Percentiles rank a stretch among this genome's conserved stretches.
These are phyloP conservation scores for Leccinum uliginosum DNA, from an alignment of 768 basidiomycete genomes.

Conservation along the genomic window DNA sequence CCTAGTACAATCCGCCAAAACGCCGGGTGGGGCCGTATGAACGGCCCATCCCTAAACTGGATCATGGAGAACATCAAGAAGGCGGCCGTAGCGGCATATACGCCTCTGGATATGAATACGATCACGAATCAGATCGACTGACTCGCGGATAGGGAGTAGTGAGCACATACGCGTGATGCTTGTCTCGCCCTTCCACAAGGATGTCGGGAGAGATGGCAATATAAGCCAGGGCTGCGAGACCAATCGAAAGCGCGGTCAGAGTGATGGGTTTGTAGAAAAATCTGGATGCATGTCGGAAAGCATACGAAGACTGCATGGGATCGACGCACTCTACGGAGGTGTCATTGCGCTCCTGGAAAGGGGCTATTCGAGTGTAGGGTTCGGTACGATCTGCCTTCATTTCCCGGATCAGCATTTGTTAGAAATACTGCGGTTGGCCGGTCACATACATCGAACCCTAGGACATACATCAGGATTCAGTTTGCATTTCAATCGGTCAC, in stretches of 20 bases:
- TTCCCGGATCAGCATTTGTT: slow-evolving; percentile 12
- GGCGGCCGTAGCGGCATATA: slow-evolving; percentile 67
- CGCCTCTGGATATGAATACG: slow-evolving; percentile 47
- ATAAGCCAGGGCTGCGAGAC: slow-evolving; percentile 69
- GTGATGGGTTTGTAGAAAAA: slow-evolving; percentile 88
- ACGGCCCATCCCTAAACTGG: slow-evolving; percentile 88
- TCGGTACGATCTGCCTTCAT: slow-evolving; percentile 77
- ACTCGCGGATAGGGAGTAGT: neutral
- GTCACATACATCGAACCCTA: slow-evolving; percentile 81
- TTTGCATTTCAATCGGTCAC: neutral
- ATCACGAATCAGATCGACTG: slow-evolving; percentile 6
- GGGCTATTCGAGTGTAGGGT: slow-evolving; percentile 75
- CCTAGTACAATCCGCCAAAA: slow-evolving; percentile 82
- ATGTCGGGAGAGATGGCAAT: slow-evolving; percentile 81
- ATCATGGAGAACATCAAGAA: slow-evolving; percentile 83
- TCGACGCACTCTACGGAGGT: slow-evolving; percentile 71
- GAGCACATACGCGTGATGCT: slow-evolving; percentile 65
- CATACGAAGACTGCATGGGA: neutral
- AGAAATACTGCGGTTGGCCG: neutral
- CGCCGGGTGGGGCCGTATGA: slow-evolving; percentile 82
- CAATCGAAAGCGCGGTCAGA: slow-evolving; percentile 64
- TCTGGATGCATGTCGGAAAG: slow-evolving; percentile 35
- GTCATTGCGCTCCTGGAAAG: slow-evolving; percentile 80
- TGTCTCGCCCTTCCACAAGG: slow-evolving; percentile 79
- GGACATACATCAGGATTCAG: slow-evolving; percentile 9